Evolutionary conservation across 1,284 basidiomycete genomes (phyloP), one percentile per base, ranked within the genome.

Genomic region (Rhizoctonia solani): DNA sequence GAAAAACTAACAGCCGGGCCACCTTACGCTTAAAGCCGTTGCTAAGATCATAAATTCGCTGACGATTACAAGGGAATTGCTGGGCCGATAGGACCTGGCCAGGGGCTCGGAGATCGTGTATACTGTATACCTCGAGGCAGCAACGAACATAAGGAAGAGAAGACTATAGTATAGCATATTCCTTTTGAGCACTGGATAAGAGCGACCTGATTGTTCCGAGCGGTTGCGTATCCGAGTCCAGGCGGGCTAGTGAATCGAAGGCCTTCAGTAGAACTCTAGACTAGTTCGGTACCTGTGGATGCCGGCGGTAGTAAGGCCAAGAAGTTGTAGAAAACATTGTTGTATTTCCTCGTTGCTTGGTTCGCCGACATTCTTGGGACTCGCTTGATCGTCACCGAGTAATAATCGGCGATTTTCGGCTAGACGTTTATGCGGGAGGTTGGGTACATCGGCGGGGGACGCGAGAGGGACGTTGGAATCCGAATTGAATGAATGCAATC

Each of bases 281-380:
- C 30, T n/a, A n/a, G 8, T 27, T 52, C 47, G 41, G 61, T 66
- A 27, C 52, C 61, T 47, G 61, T 37, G 14, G 21, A 66, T 66
- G 52, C 61, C 61, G 61, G 34, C 59, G 58, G 49, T 63, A 53
- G 47, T 47, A 34, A 63, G 9, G 59, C 34, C 27, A 58, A 47
- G 56, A 47, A 59, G 13, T 29, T 13, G 44, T 47, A 37, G 30
- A 30, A n/a, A 6, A 32, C 30, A 61, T 53, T 49, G 49, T 34
- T 37, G 34, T 25, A 34, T 4, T 42, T 42, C 21, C 54, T 55
- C 23, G 50, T 53, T 53, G 50, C 29, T 2, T 30, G 16, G 50
- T 16, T 32, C 11, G 14, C 27, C 5, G 5, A 21, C 13, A 4
- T 44, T 4, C 4, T 34, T 11, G 32, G 11, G 32, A 34, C 27